Base-by-base conservation (phyloP, 2,329 filamentous ascomycete genomes). In the Thelonectria olida region DNA sequence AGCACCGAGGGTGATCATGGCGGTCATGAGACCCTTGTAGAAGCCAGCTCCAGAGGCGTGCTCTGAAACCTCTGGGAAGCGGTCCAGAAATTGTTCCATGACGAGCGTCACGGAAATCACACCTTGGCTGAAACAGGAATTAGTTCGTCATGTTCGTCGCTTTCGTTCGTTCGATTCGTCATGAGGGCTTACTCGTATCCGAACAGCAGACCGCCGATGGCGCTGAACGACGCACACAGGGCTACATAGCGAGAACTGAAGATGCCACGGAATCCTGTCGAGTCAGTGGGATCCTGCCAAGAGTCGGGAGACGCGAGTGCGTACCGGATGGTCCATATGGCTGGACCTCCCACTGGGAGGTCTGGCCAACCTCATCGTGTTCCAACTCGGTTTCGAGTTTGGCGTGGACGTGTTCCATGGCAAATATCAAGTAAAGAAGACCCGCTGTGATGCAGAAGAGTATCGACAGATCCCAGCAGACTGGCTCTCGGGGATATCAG, bases 1-100 rank as follows among this genome's bases (percentile, higher is more conserved):
- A 7, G 81, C 82, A 55, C 80, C 75, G 0, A 84, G 73, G 3
- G 82, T 72, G 7, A 84, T 72, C n/a, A 80, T 81, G 28, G 82
- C 83, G 5, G 83, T 81, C 64, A 84, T 82, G 75, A 83, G 83
- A 22, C 82, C 72, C 19, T 68, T 69, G 44, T 68, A 66, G 45
- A 72, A 71, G 5, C 80, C 80, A 3, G 78, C 76, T 2, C 81
- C 81, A 7, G 77, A 69, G 6, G 73, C 76, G 2, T 60, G 53
- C 7, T 75, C 70, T 0, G 74, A 69, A 1, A 77, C 75, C 25
- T 77, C 66, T 3, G 71, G 68, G 58, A 79, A 79, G 0, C 70
- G 66, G 10, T 70, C 61, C 34, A 72, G 66, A 48, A 78, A 78
- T 38, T 73, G 53, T n/a, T 72, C 66, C 76, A 79, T 76, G 39